Conservation (phyloP, 2,329 filamentous ascomycete species). For the Amesomyces nigricolor region DNA sequence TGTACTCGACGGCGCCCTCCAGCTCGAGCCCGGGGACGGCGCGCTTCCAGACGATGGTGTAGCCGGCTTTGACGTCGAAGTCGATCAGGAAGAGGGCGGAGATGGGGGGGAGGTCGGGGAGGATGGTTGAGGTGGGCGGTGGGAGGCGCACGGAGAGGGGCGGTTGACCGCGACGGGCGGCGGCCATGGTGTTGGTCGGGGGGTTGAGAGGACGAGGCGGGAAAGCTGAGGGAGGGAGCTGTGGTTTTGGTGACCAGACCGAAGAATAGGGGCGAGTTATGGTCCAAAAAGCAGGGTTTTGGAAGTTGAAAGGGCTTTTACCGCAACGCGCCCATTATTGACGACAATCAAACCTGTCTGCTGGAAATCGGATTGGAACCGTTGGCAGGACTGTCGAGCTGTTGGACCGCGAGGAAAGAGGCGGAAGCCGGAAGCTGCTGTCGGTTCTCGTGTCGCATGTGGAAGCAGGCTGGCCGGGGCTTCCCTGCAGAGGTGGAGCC, state of each 20-base stretch:
- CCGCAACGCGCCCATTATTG: background rate
- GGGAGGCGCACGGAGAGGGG: conserved; percentile 37
- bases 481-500: too few relatives aligned
- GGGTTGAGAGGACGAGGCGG: background rate
- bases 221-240: too few relatives aligned
- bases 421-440: background rate
- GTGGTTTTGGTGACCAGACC: background rate
- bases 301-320: background rate
- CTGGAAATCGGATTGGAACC: too few relatives aligned
- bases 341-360: background rate
- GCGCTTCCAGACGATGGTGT: conserved; percentile 84
- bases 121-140: conserved; percentile 31
- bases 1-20: conserved; percentile 89
- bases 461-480: too few relatives aligned
- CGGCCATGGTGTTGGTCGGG: conserved; percentile 32
- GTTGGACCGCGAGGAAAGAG: background rate
- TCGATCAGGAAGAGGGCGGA: conserved; percentile 82
- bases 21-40: conserved; percentile 64
- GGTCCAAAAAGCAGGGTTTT: background rate
- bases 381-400: background rate
- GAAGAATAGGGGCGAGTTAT: background rate
- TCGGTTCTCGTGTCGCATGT: too few relatives aligned
- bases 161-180: conserved; percentile 36
- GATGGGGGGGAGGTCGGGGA: conserved; percentile 53
- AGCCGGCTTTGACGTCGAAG: conserved; percentile 90